A percentile compares a stretch with the other conserved stretches of the same genome.
These are phyloP conservation scores for Gracilaria domingensis DNA, from an alignment of 23 red algal genomes.

Conservation along the genomic window DNA sequence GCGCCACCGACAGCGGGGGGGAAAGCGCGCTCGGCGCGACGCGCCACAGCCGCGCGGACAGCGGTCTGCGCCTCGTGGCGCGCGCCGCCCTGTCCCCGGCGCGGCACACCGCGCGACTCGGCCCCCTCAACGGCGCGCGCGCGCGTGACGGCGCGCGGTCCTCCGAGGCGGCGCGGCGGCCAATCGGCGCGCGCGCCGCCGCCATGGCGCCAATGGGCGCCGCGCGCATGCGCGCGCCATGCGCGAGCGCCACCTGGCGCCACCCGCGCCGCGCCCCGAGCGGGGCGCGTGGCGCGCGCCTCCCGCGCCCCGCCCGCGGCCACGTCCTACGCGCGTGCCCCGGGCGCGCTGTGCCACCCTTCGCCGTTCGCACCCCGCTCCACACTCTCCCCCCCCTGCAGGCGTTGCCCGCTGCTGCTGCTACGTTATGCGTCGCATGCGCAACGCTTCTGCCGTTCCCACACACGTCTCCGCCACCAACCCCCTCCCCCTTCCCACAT, in stretches of 20 bases:
- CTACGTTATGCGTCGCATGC: constrained; percentile 44
- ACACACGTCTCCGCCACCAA: not conserved
- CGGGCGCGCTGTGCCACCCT: constrained; percentile 1
- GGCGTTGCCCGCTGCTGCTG: constrained; percentile 39
- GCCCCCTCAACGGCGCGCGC: not conserved
- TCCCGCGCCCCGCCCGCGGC: not conserved
- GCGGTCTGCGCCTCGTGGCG: not conserved
- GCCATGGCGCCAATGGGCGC: not conserved
- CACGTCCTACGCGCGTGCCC: constrained; percentile 4
- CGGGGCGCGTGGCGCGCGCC: not conserved
- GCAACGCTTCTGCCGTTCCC: constrained; percentile 43
- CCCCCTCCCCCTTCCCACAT: not conserved
- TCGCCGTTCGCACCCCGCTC: constrained; percentile 10
- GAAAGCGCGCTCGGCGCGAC: not conserved
- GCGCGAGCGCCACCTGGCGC: constrained; percentile 22
- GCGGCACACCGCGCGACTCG: not conserved
- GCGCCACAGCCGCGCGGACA: not conserved
- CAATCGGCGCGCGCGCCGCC: not conserved
- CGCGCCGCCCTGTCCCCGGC: too few relatives aligned
- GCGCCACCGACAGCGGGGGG: not conserved
- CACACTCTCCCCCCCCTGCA: not conserved
- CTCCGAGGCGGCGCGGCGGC: not conserved
- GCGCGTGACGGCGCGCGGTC: not conserved
- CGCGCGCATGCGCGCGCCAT: not conserved
- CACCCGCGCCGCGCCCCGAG: constrained; percentile 1